These are phyloP conservation scores for Actinomortierella ambigua DNA, from an alignment of 371 early-diverging fungal species.

Conservation along the genomic window DNA sequence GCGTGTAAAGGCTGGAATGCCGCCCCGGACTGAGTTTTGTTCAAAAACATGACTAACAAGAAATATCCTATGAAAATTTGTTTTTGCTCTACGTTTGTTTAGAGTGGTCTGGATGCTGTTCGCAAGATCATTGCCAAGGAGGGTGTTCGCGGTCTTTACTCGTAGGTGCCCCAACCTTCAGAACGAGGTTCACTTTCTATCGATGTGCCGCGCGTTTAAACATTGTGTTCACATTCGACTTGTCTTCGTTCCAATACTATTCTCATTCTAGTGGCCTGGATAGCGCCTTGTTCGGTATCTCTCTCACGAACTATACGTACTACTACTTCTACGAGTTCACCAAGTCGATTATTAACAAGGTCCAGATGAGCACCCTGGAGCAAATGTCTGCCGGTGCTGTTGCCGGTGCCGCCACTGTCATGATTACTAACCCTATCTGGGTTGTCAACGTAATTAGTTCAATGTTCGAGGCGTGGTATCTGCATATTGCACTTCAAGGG, in stretches of 20 bases:
- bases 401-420: constrained; percentile 85
- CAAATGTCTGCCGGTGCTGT: constrained; percentile 92
- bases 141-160: constrained; percentile 88
- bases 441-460: constrained; percentile 86
- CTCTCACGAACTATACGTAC: constrained; percentile 94
- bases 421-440: constrained; percentile 98
- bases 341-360: constrained; percentile 83
- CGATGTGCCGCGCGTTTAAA: too few species aligned
- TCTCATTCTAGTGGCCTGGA: constrained; percentile 78
- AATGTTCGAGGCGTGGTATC: too few species aligned
- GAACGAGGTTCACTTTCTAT: neutral
- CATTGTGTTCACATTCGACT: too few species aligned
- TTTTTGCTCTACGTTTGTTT: constrained; percentile 1
- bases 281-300: constrained; percentile 95
- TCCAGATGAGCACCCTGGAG: constrained; percentile 80
- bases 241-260: neutral
- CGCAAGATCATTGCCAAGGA: constrained; percentile 88
- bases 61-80: neutral
- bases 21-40: too few species aligned
- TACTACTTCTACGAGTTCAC: constrained; percentile 95
- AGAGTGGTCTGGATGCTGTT: constrained; percentile 79
- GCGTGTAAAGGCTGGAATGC: too few species aligned
- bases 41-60: too few species aligned
- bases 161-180: constrained; percentile 59
- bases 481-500: too few species aligned